Evolutionary conservation across 805 yeast genomes (phyloP).

Genomic region (Debaryomyces prosopidis): DNA sequence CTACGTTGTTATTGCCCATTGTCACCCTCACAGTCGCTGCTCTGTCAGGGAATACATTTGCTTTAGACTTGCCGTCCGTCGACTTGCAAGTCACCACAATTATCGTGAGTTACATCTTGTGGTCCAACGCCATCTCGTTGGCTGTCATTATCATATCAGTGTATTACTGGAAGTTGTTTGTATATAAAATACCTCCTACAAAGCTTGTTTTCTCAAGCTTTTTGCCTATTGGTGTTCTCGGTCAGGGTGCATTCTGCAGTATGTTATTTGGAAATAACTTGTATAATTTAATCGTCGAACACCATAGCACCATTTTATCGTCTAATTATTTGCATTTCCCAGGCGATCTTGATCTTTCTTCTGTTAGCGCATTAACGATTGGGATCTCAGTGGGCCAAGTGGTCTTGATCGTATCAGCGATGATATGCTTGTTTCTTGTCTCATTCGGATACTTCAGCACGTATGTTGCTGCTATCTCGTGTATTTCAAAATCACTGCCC

Average conservation of each 20-base stretch:
- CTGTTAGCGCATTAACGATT: slow-evolving; percentile 4
- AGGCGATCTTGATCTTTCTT: background rate
- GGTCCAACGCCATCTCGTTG: slow-evolving; percentile 68
- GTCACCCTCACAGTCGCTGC: slow-evolving; percentile 78
- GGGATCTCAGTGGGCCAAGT: slow-evolving; percentile 12
- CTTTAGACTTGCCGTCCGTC: slow-evolving; percentile 38
- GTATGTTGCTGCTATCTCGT: slow-evolving; percentile 33
- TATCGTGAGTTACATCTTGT: slow-evolving; percentile 55
- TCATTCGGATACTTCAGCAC: slow-evolving; percentile 59
- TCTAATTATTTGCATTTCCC: slow-evolving; percentile 22
- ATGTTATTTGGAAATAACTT: slow-evolving; percentile 52
- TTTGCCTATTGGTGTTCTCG: slow-evolving; percentile 79
- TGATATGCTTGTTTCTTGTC: slow-evolving; percentile 45
- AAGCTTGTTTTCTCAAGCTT: slow-evolving; percentile 62
- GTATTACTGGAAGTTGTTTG: slow-evolving; percentile 58
- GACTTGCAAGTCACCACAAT: slow-evolving; percentile 54
- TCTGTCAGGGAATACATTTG: slow-evolving; percentile 65
- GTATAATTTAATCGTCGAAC: slow-evolving; percentile 18
- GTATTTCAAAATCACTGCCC: slow-evolving; percentile 44
- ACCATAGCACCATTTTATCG: slow-evolving; percentile 11
- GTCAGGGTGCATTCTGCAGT: slow-evolving; percentile 79
- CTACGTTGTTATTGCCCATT: slow-evolving; percentile 69
- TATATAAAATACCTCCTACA: slow-evolving; percentile 60
- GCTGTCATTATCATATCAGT: slow-evolving; percentile 58
- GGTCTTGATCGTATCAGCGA: slow-evolving; percentile 18